Percentiles rank a stretch among this genome's conserved stretches.
These are phyloP conservation scores for Entelexis paramagnoliae DNA, from an alignment of 1,139 yeast genomes.

Conservation along the genomic window DNA sequence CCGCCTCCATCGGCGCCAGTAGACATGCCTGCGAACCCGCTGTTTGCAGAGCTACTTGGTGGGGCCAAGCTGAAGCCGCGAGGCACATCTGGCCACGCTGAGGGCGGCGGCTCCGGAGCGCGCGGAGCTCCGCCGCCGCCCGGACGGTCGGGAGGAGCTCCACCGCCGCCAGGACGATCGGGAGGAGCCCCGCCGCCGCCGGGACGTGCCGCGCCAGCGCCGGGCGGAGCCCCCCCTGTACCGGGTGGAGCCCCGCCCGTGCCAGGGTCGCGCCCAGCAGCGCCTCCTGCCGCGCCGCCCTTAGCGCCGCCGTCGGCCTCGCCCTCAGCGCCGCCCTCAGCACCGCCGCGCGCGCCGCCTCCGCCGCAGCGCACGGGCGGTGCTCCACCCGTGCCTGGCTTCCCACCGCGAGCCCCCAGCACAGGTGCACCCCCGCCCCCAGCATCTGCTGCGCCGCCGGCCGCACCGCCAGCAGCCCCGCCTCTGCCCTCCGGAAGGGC, in stretches of 20 bases:
- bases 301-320: constrained; percentile 22
- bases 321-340: constrained; percentile 31
- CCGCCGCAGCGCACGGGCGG: constrained; percentile 13
- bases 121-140: neutral
- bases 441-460: constrained; percentile 7
- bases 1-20: constrained; percentile 7
- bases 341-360: constrained; percentile 17
- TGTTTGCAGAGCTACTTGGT: constrained; percentile 25
- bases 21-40: constrained; percentile 24
- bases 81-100: constrained; percentile 11
- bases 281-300: constrained; percentile 15
- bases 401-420: constrained; percentile 2
- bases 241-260: constrained; percentile 7
- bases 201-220: no score
- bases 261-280: constrained; percentile 3
- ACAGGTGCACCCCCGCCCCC: constrained; percentile 17
- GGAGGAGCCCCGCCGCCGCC: constrained; percentile 7
- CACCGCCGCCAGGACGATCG: neutral
- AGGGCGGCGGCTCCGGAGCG: neutral
- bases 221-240: no score
- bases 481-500: constrained; percentile 1
- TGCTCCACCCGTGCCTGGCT: constrained; percentile 15
- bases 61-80: constrained; percentile 21
- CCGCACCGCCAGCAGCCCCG: constrained; percentile 7
- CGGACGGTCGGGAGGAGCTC: neutral